These are phyloP conservation scores for Fusarium buharicum DNA, from an alignment of 2,329 filamentous ascomycete genomes.

Conservation along the genomic window DNA sequence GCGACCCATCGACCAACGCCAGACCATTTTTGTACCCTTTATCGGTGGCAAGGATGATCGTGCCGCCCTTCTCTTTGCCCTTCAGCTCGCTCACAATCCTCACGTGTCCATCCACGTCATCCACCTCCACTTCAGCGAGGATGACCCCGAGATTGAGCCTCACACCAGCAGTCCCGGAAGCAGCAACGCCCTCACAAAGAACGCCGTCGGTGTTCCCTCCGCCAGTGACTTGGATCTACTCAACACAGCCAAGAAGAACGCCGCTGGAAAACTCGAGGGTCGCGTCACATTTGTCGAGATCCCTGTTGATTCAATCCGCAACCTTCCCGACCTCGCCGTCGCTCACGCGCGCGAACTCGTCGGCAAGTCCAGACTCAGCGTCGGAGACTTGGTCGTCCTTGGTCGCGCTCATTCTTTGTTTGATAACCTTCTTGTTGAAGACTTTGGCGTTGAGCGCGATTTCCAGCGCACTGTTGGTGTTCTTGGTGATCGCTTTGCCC, in stretches of 20 bases:
- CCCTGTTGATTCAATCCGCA: conserved; percentile 39
- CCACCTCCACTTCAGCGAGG: conserved; percentile 49
- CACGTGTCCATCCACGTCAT: conserved; percentile 82
- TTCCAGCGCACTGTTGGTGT: conserved; percentile 44
- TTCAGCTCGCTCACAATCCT: conserved; percentile 84
- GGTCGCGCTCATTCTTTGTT: conserved; percentile 40
- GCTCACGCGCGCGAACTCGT: conserved; percentile 34
- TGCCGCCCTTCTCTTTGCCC: conserved; percentile 79
- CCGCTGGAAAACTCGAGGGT: conserved; percentile 26
- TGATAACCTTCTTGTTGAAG: conserved; percentile 23
- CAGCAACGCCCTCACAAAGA: conserved; percentile 24
- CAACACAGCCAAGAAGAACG: conserved; percentile 37
- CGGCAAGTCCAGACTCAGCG: conserved; percentile 39
- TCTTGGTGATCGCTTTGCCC: conserved; percentile 42
- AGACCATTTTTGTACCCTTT: conserved; percentile 89
- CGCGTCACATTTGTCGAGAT: conserved; percentile 41
- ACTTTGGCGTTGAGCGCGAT: conserved; percentile 44
- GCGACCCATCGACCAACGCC: conserved; percentile 72
- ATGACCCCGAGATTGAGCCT: conserved; percentile 27
- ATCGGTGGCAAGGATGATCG: conserved; percentile 86
- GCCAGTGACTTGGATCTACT: conserved; percentile 47
- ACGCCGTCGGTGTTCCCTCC: conserved; percentile 17
- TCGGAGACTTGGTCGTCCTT: conserved; percentile 44
- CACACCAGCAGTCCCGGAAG: conserved; percentile 14
- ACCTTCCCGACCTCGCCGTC: conserved; percentile 42